Conservation (phyloP, 1,284 basidiomycete species). For the Boletus calvinii region DNA sequence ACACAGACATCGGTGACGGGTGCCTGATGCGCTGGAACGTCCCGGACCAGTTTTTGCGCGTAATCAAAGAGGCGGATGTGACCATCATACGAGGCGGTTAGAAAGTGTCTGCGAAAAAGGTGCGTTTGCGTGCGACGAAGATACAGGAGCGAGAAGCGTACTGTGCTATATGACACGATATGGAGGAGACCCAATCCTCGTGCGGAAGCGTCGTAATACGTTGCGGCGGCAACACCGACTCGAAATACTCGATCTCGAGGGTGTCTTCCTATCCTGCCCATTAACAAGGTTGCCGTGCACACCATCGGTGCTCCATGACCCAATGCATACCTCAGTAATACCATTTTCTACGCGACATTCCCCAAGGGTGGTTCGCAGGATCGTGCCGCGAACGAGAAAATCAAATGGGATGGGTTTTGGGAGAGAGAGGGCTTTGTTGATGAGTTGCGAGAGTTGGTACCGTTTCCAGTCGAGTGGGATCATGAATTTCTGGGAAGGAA, state of each 20-base stretch:
- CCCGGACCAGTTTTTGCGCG: conserved; percentile 54
- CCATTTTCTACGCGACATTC: conserved; percentile 50
- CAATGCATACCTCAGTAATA: conserved; percentile 24
- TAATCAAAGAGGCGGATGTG: conserved; percentile 73
- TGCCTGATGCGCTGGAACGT: conserved; percentile 55
- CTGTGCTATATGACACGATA: conserved; percentile 72
- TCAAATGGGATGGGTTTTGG: conserved; percentile 86
- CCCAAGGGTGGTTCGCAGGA: conserved; percentile 72
- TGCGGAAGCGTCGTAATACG: conserved; percentile 79
- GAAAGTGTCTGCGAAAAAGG: conserved; percentile 52
- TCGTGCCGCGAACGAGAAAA: conserved; percentile 84
- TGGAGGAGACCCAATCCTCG: conserved; percentile 92
- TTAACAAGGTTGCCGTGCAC: conserved; percentile 19
- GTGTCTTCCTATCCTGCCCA: conserved; percentile 68
- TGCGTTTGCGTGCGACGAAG: background rate
- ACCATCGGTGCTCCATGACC: background rate
- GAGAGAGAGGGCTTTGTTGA: conserved; percentile 90
- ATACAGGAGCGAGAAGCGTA: conserved; percentile 36
- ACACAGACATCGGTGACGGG: conserved; percentile 75
- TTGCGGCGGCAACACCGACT: conserved; percentile 88
- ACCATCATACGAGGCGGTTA: conserved; percentile 83
- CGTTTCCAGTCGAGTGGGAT: conserved; percentile 89
- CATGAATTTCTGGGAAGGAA: conserved; percentile 93
- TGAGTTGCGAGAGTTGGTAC: conserved; percentile 95
- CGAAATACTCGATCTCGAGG: conserved; percentile 92